Evolutionary conservation across 495 filamentous ascomycete species (phyloP), one percentile per base, ranked within the genome.

Genomic region (Chaetomidium leptoderma): DNA sequence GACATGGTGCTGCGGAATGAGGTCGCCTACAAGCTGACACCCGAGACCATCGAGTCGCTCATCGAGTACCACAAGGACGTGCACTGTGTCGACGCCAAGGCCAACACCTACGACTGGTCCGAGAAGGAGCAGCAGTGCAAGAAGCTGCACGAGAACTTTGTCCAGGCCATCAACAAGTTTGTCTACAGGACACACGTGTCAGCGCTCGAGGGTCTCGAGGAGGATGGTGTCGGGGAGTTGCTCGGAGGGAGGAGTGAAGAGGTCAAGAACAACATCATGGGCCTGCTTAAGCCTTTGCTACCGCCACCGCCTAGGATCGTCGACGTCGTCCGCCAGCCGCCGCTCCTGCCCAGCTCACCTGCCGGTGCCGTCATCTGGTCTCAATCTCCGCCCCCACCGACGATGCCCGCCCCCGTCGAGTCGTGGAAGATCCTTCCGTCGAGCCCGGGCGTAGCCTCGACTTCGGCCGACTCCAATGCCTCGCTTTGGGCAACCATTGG

Each of bases 1-100:
- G 93, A 99, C 76, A 93, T 99, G 89, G 93, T 99, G 45, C 86
- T 93, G 55, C 86, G 91, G 71, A 95, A 95, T 68, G 93, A 99
- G 74, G 91, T 99, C 58, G 95, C 92, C 55, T 97, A 91, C 83
- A 99, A 99, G 78, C 81, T 99, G 64, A 96, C 92, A n/a, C 86
- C 87, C 39, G 93, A 97, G 72, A 90, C 93, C 43, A 99, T 99
- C 78, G 91, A 96, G 65, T 73, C 90, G 27, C 83, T 99, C 62
- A 88, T 96, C 68, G 91, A 96, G 68, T 97, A 92, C 73, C 95
- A 99, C 81, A 92, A 95, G 79, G 92, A 97, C 51, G 82, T 99
- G 62, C 92, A 93, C 76, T 96, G 91, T 53, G 84, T 92, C 53
- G 90, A 99, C 73, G 83, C 89, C 59, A 87, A 89, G 52, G 90